Percentiles rank a stretch among this genome's conserved stretches.
Conservation (phyloP, 306 rosid genomes). For the Castanea mollissima region DNA sequence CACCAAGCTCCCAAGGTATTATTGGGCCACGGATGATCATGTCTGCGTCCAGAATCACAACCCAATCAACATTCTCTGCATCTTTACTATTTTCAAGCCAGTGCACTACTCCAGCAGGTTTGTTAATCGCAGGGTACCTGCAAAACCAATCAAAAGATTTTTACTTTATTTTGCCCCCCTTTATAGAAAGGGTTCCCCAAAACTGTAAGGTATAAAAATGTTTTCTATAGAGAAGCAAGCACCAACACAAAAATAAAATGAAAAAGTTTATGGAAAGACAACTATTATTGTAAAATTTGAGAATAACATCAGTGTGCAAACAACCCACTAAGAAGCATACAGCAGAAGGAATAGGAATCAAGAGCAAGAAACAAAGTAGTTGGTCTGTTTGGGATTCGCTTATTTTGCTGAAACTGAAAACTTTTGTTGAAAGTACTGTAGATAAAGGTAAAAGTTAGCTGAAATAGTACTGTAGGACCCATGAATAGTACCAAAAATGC, state of each 20-base stretch:
- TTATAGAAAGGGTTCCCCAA: slow-evolving; percentile 1
- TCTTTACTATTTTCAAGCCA: slow-evolving; percentile 93
- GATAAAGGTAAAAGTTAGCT: too few species aligned
- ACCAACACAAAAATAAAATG: slow-evolving; percentile 14
- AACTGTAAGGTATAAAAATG: neutral
- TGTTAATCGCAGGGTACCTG: slow-evolving; percentile 99
- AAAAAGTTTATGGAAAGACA: slow-evolving; percentile 4
- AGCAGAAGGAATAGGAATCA: slow-evolving; percentile 11
- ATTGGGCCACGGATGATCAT: slow-evolving; percentile 94
- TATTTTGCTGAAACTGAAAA: too few species aligned
- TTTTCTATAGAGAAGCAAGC: neutral
- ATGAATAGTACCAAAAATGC: too few species aligned
- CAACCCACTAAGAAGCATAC: neutral
- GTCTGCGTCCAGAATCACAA: slow-evolving; percentile 95
- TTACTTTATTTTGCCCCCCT: neutral
- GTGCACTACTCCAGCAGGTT: slow-evolving; percentile 95
- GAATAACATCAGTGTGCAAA: slow-evolving; percentile 1
- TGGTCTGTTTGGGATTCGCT: too few species aligned
- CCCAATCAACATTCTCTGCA: slow-evolving; percentile 96
- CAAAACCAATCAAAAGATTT: slow-evolving; percentile 25
- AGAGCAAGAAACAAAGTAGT: slow-evolving; percentile 14
- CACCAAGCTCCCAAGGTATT: slow-evolving; percentile 97
- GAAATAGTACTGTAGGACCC: too few species aligned
- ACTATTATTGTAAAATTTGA: neutral
- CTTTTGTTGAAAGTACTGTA: too few species aligned